Evolutionary conservation across 2,329 filamentous ascomycete genomes (phyloP), one percentile per base, ranked within the genome.

Genomic region (Penicillium vulpinum): DNA sequence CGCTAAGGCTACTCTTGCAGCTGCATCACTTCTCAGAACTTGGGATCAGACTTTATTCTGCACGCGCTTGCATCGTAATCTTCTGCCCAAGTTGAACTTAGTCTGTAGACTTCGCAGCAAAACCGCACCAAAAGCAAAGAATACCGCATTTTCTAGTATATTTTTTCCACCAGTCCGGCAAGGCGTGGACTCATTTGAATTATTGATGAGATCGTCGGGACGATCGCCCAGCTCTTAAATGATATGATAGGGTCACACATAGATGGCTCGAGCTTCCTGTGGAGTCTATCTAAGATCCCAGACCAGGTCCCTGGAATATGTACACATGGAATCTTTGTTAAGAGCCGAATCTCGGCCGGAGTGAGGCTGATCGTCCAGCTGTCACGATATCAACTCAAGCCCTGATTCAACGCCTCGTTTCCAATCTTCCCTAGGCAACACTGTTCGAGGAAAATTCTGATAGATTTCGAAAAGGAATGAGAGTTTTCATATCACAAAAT

Each of bases 181-280:
- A 18, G n/a, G 48, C 48, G 3, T 41, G 2, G 8, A 29, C 24
- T 49, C 18, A 52, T 57, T 22, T 36, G 43, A 59, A 61, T 58
- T 62, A 62, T 58, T 59, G 57, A 49, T 48, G 51, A 54, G 60
- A 64, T 66, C 60, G 52, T 50, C 62, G 33, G 31, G 21, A 44
- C 47, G 61, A 64, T 66, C 62, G 35, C 28, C 49, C 36, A 40
- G 33, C 41, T n/a, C 29, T 33, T 50, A 10, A 51, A 44, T 28
- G 43, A 56, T 50, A 22, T 47, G 45, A 51, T 54, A 56, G 52
- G 33, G 38, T 43, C 10, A 21, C 13, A 51, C 38, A 35, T 39
- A 39, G 33, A 31, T 47, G 41, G 39, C 43, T 28, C 44, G 59
- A 62, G 56, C 56, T 61, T 57, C 39, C 56, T 57, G 49, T 64